Evolutionary conservation across 192 early-diverging fungal genomes (phyloP).

Genomic region (Coemansia sp.): DNA sequence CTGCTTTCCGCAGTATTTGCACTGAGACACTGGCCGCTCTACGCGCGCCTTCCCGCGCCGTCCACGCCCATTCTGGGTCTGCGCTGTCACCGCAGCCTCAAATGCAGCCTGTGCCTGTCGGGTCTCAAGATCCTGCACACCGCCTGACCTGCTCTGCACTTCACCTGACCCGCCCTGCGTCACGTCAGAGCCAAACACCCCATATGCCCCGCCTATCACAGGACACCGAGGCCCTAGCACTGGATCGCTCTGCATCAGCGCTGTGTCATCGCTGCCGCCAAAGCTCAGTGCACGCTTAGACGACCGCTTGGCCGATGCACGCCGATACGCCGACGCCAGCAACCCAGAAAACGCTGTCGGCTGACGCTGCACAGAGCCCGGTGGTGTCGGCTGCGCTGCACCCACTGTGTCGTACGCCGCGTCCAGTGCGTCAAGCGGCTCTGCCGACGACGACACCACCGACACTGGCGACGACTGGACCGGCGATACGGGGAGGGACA

Average conservation of each 20-base stretch:
- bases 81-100: slow-evolving; percentile 33
- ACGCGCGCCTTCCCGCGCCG: slow-evolving; percentile 11
- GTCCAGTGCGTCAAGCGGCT: background rate
- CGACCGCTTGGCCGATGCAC: slow-evolving; percentile 36
- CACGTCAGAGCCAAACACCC: slow-evolving; percentile 27
- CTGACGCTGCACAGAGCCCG: slow-evolving; percentile 33
- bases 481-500: slow-evolving; percentile 46
- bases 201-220: slow-evolving; percentile 43
- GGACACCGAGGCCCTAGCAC: slow-evolving; percentile 50
- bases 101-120: slow-evolving; percentile 29
- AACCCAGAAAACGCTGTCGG: slow-evolving; percentile 43
- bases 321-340: slow-evolving; percentile 45
- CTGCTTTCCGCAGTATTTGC: slow-evolving; percentile 63
- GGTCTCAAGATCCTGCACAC: slow-evolving; percentile 2
- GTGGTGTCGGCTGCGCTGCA: slow-evolving; percentile 17
- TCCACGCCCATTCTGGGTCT: slow-evolving; percentile 18
- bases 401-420: slow-evolving; percentile 13
- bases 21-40: slow-evolving; percentile 45
- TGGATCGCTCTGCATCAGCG: slow-evolving; percentile 31
- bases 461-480: slow-evolving; percentile 28
- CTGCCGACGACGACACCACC: slow-evolving; percentile 5
- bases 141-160: background rate
- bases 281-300: slow-evolving; percentile 38
- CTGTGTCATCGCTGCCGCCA: slow-evolving; percentile 10
- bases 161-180: background rate